Evolutionary conservation across 495 filamentous ascomycete species (phyloP).

Genomic region (Annulohypoxylon stygium): DNA sequence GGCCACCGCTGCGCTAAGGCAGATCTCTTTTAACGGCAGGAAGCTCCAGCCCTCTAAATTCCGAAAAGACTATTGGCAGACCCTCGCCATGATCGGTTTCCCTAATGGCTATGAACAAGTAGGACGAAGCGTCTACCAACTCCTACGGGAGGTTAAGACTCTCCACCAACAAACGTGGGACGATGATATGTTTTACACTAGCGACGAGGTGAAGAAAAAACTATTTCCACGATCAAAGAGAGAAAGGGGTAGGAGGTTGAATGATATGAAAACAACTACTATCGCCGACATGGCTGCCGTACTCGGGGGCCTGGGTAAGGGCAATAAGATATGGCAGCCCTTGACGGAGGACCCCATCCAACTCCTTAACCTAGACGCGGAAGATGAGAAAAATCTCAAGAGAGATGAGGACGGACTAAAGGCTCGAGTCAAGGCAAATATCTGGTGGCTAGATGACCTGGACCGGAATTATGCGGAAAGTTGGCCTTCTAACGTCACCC

Average conservation of each 20-base stretch:
- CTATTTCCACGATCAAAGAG: slow-evolving; percentile 58
- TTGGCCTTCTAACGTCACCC: slow-evolving; percentile 79
- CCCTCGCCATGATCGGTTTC: slow-evolving; percentile 82
- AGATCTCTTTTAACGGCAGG: slow-evolving; percentile 91
- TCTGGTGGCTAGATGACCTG: slow-evolving; percentile 77
- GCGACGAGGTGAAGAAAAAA: slow-evolving; percentile 53
- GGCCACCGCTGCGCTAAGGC: slow-evolving; percentile 65
- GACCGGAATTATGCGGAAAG: slow-evolving; percentile 73
- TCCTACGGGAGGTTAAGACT: slow-evolving; percentile 83
- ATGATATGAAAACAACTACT: slow-evolving; percentile 90
- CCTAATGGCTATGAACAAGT: slow-evolving; percentile 64
- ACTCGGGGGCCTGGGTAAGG: slow-evolving; percentile 65
- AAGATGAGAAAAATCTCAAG: slow-evolving; percentile 50
- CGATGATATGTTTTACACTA: slow-evolving; percentile 64
- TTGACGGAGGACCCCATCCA: slow-evolving; percentile 50
- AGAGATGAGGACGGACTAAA: slow-evolving; percentile 50
- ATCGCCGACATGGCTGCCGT: slow-evolving; percentile 90
- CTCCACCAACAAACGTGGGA: slow-evolving; percentile 76
- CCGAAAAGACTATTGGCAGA: slow-evolving; percentile 93
- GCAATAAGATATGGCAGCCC: slow-evolving; percentile 60
- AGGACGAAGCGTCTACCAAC: slow-evolving; percentile 80
- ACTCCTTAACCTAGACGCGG: slow-evolving; percentile 50
- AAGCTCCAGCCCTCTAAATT: slow-evolving; percentile 82
- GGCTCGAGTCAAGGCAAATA: slow-evolving; percentile 55
- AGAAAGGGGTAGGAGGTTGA: slow-evolving; percentile 72